phyloP scores from a whole-genome alignment of 805 yeast genomes.

The Candida tibetensis region DNA sequence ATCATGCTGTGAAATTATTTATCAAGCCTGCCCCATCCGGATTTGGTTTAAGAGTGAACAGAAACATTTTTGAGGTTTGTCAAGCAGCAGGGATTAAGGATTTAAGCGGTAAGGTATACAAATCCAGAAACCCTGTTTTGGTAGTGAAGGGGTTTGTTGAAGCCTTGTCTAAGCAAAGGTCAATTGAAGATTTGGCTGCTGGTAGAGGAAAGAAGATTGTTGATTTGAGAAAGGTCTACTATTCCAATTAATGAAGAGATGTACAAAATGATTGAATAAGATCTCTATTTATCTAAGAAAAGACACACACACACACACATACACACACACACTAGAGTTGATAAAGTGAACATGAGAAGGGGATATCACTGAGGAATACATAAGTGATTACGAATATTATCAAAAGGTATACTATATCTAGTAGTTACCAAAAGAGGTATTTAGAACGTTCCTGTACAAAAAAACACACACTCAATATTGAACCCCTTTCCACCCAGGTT shows the following conservation, averaged over 20 bases:
- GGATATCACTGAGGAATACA: too few relatives aligned
- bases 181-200: constrained; percentile 83
- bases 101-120: constrained; percentile 84
- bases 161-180: constrained; percentile 76
- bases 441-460: too few relatives aligned
- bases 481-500: too few relatives aligned
- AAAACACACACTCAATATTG: too few relatives aligned
- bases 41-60: constrained; percentile 89
- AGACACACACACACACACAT: too few relatives aligned
- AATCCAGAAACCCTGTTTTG: constrained; percentile 92
- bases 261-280: too few relatives aligned
- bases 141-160: constrained; percentile 87
- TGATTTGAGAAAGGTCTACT: constrained; percentile 88
- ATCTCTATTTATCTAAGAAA: too few relatives aligned
- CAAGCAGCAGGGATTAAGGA: constrained; percentile 93
- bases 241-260: constrained; percentile 35
- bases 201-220: constrained; percentile 94
- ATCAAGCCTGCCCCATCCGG: constrained; percentile 90
- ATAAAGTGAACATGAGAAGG: too few relatives aligned
- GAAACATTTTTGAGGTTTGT: constrained; percentile 85
- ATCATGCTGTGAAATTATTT: constrained; percentile 80
- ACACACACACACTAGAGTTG: too few relatives aligned
- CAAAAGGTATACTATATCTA: too few relatives aligned
- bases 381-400: too few relatives aligned
- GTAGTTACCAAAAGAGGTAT: too few relatives aligned